Evolutionary conservation across 2,329 filamentous ascomycete species (phyloP).

Genomic region (Chrysoporthe austroafricana): DNA sequence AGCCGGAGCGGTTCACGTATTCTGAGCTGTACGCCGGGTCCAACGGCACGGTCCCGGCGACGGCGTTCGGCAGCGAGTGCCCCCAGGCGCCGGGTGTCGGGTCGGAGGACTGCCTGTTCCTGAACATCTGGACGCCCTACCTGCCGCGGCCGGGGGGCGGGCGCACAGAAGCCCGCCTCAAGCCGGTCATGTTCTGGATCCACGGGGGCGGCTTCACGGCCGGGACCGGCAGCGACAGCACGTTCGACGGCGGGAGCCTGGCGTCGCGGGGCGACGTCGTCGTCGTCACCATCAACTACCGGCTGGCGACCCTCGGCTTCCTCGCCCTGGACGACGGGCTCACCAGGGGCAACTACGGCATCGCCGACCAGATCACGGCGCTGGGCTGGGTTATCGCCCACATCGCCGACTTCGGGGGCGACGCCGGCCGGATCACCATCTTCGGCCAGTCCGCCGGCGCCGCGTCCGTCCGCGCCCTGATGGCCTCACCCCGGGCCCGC

Average conservation of each 20-base stretch:
- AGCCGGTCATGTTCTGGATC: conserved; percentile 44
- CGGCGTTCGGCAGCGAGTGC: conserved; percentile 44
- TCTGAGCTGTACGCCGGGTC: conserved; percentile 43
- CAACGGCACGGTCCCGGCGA: conserved; percentile 39
- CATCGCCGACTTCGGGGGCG: conserved; percentile 59
- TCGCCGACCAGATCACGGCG: conserved; percentile 53
- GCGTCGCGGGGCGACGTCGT: conserved; percentile 63
- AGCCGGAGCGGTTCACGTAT: conserved; percentile 50
- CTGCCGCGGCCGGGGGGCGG: conserved; percentile 38
- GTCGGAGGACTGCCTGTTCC: conserved; percentile 51
- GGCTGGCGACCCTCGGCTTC: conserved; percentile 61
- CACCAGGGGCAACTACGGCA: conserved; percentile 53
- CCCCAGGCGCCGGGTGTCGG: conserved; percentile 42
- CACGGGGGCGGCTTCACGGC: conserved; percentile 60
- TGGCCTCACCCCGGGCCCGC: conserved; percentile 51
- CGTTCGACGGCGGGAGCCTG: conserved; percentile 57
- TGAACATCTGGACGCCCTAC: conserved; percentile 51
- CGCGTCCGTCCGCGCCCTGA: conserved; percentile 52
- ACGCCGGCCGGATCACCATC: conserved; percentile 58
- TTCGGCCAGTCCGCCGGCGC: conserved; percentile 60
- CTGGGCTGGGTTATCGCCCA: conserved; percentile 55
- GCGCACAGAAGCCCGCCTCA: conserved; percentile 33
- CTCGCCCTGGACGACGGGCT: conserved; percentile 54
- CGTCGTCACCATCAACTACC: conserved; percentile 64
- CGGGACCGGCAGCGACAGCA: conserved; percentile 45